phyloP scores from a whole-genome alignment of 192 early-diverging fungal species.

The Rhizophlyctis rosea region DNA sequence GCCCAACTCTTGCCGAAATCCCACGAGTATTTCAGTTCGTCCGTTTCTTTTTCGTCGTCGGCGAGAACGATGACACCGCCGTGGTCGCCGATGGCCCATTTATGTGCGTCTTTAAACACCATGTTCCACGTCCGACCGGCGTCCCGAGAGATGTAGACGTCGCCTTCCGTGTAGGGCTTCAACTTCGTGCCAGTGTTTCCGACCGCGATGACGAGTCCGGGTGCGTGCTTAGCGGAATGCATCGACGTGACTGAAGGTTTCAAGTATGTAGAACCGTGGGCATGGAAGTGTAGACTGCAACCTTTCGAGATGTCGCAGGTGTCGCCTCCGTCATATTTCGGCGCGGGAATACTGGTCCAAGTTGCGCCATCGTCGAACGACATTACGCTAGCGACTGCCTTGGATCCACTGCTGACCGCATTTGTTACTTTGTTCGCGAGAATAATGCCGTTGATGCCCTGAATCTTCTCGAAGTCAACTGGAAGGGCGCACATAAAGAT shows the following conservation, averaged over 20 bases:
- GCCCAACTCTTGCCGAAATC: conserved; percentile 80
- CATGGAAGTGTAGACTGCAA: conserved; percentile 23
- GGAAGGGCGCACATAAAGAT: background rate
- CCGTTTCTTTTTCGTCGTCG: conserved; percentile 69
- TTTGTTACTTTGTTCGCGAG: conserved; percentile 88
- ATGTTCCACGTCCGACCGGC: conserved; percentile 85
- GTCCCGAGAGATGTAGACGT: conserved; percentile 82
- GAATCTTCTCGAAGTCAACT: conserved; percentile 92
- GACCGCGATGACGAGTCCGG: conserved; percentile 48
- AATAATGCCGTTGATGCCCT: conserved; percentile 79
- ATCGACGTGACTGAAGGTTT: background rate
- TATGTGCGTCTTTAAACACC: conserved; percentile 59
- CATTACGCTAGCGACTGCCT: conserved; percentile 72
- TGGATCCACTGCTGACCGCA: conserved; percentile 50
- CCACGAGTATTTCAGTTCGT: conserved; percentile 32
- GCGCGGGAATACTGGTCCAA: conserved; percentile 64
- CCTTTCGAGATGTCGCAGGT: background rate
- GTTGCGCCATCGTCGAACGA: conserved; percentile 85
- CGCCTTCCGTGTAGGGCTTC: conserved; percentile 52
- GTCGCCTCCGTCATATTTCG: conserved; percentile 35
- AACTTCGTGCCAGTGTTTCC: conserved; percentile 77
- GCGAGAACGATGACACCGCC: conserved; percentile 79
- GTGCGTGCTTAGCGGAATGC: conserved; percentile 18
- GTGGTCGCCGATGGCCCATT: conserved; percentile 88
- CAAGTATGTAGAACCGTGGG: background rate